Conservation (phyloP, 176 grass and related monocot genomes). For the Eragrostis curvula region DNA sequence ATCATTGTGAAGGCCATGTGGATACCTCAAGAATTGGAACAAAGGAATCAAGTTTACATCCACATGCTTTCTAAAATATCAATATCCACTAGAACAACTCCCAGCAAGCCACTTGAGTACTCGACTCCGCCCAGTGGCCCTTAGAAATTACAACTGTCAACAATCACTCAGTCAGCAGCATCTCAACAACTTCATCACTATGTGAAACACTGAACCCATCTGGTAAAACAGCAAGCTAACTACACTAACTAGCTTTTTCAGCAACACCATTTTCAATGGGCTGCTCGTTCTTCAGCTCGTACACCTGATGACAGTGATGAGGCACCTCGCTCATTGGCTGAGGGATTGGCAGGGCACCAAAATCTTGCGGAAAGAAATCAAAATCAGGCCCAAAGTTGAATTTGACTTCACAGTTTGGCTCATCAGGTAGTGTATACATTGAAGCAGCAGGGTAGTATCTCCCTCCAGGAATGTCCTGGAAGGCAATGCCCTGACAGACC, state of each 20-base stretch:
- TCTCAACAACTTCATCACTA: neutral
- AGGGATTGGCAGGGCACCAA: constrained; percentile 58
- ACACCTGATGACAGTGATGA: constrained; percentile 65
- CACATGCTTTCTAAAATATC: neutral
- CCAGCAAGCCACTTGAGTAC: neutral
- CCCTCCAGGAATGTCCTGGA: constrained; percentile 78
- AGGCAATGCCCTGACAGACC: constrained; percentile 73
- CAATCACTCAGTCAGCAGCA: neutral
- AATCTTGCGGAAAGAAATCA: constrained; percentile 70
- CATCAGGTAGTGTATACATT: constrained; percentile 81
- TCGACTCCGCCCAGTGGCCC: neutral
- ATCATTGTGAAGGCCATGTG: too few relatives aligned
- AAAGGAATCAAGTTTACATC: neutral
- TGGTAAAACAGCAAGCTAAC: constrained; percentile 28
- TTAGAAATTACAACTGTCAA: neutral
- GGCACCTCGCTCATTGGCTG: constrained; percentile 71
- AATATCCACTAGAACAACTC: neutral
- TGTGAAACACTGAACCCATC: neutral
- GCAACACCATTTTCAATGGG: constrained; percentile 68
- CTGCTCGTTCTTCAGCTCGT: constrained; percentile 58
- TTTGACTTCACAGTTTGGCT: constrained; percentile 73
- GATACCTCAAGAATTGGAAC: neutral
- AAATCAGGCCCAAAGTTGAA: constrained; percentile 97
- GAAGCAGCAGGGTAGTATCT: constrained; percentile 87
- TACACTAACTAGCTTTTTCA: constrained; percentile 66